Evolutionary conservation across 2,329 filamentous ascomycete genomes (phyloP).

Genomic region (Talaromyces sp.): DNA sequence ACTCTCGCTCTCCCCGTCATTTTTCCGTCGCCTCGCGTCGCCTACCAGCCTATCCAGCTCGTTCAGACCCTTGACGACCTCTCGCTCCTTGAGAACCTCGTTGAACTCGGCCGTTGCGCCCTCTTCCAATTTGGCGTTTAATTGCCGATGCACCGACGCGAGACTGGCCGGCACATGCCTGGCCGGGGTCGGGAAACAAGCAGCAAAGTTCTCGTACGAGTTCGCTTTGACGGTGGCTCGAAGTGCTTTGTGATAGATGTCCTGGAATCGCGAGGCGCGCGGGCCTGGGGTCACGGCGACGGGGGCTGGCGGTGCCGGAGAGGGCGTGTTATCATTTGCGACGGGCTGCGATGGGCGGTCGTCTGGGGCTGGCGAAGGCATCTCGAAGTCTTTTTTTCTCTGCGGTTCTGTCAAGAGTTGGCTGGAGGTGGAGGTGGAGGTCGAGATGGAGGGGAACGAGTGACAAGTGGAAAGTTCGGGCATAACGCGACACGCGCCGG

Average conservation of each 20-base stretch:
- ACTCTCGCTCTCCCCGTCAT: slow-evolving; percentile 34
- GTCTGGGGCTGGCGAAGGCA: background rate
- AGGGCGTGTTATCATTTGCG: slow-evolving; percentile 25
- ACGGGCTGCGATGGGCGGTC: background rate
- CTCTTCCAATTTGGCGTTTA: slow-evolving; percentile 55
- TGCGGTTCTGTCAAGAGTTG: background rate
- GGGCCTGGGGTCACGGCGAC: slow-evolving; percentile 52
- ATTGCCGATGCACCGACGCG: slow-evolving; percentile 53
- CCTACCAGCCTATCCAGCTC: slow-evolving; percentile 56
- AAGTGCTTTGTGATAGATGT: slow-evolving; percentile 56
- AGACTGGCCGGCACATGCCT: slow-evolving; percentile 52
- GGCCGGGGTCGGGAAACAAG: slow-evolving; percentile 60
- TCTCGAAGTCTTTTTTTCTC: background rate
- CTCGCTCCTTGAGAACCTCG: slow-evolving; percentile 52
- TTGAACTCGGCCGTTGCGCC: slow-evolving; percentile 57
- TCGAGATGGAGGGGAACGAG: background rate
- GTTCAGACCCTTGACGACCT: slow-evolving; percentile 55
- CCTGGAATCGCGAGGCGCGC: slow-evolving; percentile 55
- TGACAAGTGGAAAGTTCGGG: background rate
- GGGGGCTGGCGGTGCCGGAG: slow-evolving; percentile 50
- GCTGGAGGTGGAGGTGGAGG: background rate
- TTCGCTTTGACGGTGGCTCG: slow-evolving; percentile 57
- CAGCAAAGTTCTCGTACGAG: slow-evolving; percentile 56
- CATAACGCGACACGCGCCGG: background rate
- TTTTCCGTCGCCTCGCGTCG: slow-evolving; percentile 52